Evolutionary conservation across 2,329 filamentous ascomycete genomes (phyloP), one percentile per base, ranked within the genome.

Genomic region (Biscogniauxia sp.): DNA sequence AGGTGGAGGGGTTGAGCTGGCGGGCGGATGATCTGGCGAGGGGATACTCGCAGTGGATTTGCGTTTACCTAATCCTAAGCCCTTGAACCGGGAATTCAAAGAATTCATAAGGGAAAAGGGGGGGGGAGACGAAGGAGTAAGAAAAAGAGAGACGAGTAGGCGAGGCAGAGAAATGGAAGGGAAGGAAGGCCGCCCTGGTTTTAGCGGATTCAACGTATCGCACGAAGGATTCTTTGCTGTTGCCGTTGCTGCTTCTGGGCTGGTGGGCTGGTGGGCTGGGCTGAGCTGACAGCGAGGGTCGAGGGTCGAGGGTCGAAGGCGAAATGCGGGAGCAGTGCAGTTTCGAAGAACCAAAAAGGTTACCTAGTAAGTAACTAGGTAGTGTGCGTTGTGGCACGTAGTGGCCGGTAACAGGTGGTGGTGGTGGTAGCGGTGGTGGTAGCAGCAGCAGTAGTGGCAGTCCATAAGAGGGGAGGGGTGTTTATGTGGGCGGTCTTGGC

Each of bases 61-160:
- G 78, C 90, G 88, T 85, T 90, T 91, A 80, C 88, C 89, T 82
- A 91, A 90, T 79, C 90, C 88, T 80, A 92, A 84, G 83, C 85
- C 85, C 83, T 91, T 90, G 77, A 92, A 86, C 79, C 89, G 87
- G 76, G 86, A 85, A 82, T 91, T 91, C 86, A 90, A 85, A 83
- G 87, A 91, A 84, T 85, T 90, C 88, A 91, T 90, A 82, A 78
- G 80, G 78, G 67, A 66, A 37, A 60, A 59, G n/a, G 37, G 37
- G 51, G 28, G 28, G 28, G 2, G 62, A 69, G 63, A 59, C 62
- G 55, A 59, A 63, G 55, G 66, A 64, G 63, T 60, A 65, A 65
- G 61, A 32, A 32, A 32, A 32, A 61, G 60, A 66, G 66, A 65
- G 62, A 54, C 23, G 56, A 60, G 69, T 64, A 58, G 63, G 64